Evolutionary conservation across 208 protist genomes (phyloP), one percentile per base, ranked within the genome.

Genomic region (Borovskyia barvae): DNA sequence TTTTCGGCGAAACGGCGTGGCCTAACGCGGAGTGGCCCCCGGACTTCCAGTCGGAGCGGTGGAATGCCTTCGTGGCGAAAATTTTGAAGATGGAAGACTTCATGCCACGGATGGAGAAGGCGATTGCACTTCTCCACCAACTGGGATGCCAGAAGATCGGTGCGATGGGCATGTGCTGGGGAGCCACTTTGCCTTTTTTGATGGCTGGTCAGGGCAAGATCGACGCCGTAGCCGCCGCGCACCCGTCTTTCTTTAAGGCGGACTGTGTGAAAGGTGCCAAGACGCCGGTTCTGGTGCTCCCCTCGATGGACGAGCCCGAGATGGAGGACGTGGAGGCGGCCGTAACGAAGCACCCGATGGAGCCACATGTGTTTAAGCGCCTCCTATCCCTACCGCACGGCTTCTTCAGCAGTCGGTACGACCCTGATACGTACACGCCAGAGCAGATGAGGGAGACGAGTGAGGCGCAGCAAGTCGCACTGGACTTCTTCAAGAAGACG

Each of bases 151-250:
- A 26, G 32, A 77, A 75, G 55, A 55, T 90, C 28, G 76, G 45
- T 2, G 51, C 58, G 1, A 41, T 85, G 2, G 83, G 79, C 24
- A 66, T 84, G 54, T 90, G 83, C 77, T 90, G 83, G 77, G 83
- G 83, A 2, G 52, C 66, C 5, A 9, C 22, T 22, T 35, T 82
- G 28, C 19, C 68, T 0, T 61, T 87, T 26, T 32, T 57, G 11
- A 42, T 79, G 9, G 54, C 60, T 3, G 63, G 17, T 15, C 57
- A 71, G 4, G 35, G 60, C 14, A 32, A 63, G 35, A 48, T 75
- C 20, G 76, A 85, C 26, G 70, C 67, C 14, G 65, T 63, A 1
- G 62, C 59, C 17, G 43, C 66, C 12, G 60, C 77, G 0, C 83
- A 90, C 41, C 74, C 83, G 2, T 65, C 70, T 1, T 68, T 66